Evolutionary conservation across 1,284 basidiomycete genomes (phyloP).

Genomic region (Paramarasmius palmivorus): DNA sequence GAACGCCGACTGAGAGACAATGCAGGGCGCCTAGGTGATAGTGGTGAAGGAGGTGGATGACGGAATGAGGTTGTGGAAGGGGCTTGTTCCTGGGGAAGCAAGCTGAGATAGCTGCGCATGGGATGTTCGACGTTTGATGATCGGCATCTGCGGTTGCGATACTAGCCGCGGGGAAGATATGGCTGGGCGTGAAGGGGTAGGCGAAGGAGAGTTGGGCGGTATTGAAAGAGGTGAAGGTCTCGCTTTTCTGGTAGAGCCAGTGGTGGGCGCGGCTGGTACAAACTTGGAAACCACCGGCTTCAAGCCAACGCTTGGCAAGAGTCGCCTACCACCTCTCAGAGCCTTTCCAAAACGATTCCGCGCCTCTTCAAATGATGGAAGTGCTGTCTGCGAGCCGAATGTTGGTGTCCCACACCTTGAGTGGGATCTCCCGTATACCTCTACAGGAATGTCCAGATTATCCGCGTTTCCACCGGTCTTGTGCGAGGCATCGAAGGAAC

Average conservation of each 20-base stretch:
- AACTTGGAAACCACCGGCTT: conserved; percentile 11
- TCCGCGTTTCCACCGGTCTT: background rate
- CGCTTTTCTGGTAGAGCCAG: conserved; percentile 8
- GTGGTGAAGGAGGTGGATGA: conserved; percentile 4
- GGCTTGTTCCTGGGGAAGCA: conserved; percentile 3
- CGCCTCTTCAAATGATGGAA: conserved; percentile 43
- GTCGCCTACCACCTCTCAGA: conserved; percentile 20
- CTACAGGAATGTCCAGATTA: conserved; percentile 17
- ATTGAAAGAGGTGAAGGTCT: conserved; percentile 13
- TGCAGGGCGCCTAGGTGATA: background rate
- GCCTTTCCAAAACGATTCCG: conserved; percentile 38
- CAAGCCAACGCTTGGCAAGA: conserved; percentile 7
- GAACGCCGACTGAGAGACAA: conserved; percentile 11
- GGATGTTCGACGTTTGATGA: conserved; percentile 11
- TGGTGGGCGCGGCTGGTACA: conserved; percentile 9
- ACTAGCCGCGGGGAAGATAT: conserved; percentile 6
- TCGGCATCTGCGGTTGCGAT: conserved; percentile 1
- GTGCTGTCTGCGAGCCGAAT: conserved; percentile 49
- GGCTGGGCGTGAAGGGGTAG: conserved; percentile 2
- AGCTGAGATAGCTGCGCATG: conserved; percentile 13
- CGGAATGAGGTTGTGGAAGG: conserved; percentile 3
- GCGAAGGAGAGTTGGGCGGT: conserved; percentile 12
- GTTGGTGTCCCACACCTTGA: conserved; percentile 59
- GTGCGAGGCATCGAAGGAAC: conserved; percentile 24
- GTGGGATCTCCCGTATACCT: conserved; percentile 35